A percentile compares a stretch with the other conserved stretches of the same genome.
These are phyloP conservation scores for Trichoderma sp. DNA, from an alignment of 2,329 filamentous ascomycete genomes.

Conservation along the genomic window DNA sequence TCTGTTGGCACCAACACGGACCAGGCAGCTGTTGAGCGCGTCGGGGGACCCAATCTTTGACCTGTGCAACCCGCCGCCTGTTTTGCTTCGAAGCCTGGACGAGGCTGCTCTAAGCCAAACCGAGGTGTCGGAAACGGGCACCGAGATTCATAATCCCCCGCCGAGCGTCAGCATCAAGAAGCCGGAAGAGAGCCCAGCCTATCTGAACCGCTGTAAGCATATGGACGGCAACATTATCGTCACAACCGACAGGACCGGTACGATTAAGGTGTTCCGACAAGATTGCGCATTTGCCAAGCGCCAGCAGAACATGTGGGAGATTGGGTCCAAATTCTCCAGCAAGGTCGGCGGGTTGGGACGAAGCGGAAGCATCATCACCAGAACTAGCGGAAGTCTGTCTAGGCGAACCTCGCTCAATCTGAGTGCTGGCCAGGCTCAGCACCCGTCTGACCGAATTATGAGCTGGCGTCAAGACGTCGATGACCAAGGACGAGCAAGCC, in stretches of 20 bases:
- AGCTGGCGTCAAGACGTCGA: slow-evolving; percentile 76
- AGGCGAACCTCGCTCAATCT: slow-evolving; percentile 52
- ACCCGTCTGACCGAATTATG: slow-evolving; percentile 70
- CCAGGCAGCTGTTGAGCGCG: slow-evolving; percentile 71
- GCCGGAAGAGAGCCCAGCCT: slow-evolving; percentile 70
- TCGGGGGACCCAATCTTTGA: slow-evolving; percentile 95
- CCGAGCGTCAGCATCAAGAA: slow-evolving; percentile 36
- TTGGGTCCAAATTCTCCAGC: slow-evolving; percentile 71
- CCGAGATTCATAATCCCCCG: slow-evolving; percentile 28
- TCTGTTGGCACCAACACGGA: slow-evolving; percentile 75
- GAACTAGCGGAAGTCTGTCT: slow-evolving; percentile 51
- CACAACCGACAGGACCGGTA: slow-evolving; percentile 81
- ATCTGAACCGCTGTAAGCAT: slow-evolving; percentile 73
- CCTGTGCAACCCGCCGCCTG: slow-evolving; percentile 89
- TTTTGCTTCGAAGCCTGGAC: slow-evolving; percentile 73
- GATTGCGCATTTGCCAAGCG: slow-evolving; percentile 86
- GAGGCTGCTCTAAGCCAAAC: slow-evolving; percentile 52
- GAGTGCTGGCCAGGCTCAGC: slow-evolving; percentile 32
- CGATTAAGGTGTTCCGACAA: slow-evolving; percentile 92
- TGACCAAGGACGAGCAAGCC: slow-evolving; percentile 37
- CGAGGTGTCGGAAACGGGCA: slow-evolving; percentile 36
- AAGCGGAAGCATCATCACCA: slow-evolving; percentile 55
- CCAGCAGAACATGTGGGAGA: slow-evolving; percentile 73
- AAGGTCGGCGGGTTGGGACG: slow-evolving; percentile 60
- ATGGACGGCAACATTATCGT: slow-evolving; percentile 84